Base-by-base conservation (phyloP, 2,329 filamentous ascomycete genomes). In the Fusarium sp. region DNA sequence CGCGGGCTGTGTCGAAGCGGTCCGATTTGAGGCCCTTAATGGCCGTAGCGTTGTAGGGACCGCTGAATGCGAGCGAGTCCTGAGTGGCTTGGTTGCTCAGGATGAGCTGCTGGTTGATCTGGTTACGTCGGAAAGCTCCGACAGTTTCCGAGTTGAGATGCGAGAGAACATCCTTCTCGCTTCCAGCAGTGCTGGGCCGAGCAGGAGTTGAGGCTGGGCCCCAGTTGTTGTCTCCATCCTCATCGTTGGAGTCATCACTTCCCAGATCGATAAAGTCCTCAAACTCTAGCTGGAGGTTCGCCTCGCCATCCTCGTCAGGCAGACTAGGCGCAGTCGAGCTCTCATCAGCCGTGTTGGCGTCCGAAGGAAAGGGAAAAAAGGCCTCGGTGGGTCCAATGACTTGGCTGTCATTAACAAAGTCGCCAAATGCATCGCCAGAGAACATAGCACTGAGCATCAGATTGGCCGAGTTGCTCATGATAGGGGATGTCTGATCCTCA, bases 371-470 rank as follows among this genome's bases (percentile, higher is more conserved):
- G 5, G 91, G 87, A 73, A 91, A 93, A 78, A 93, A 93, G 7
- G 91, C 90, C 78, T 93, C 91, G 0, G 89, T 85, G 2, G 91
- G 90, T 1, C 91, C 91, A 74, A 92, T 84, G n/a, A 88, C 84
- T 74, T 91, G 89, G 5, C 87, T 87, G 69, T 85, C 85, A 69
- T 86, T 85, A 78, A 88, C 81, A 62, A 85, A 85, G 73, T 87
- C 85, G 42, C 84, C 85, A 70, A 86, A 86, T 0, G 84, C 83
- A 66, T 84, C 84, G 60, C 82, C 83, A 1, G 85, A 85, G 59
- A 89, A 85, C 80, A 93, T 89, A 72, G 89, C 90, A 53, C 90
- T 90, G 81, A 94, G 89, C 91, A 94, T 93, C 69, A 94, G 85
- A 64, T 93, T 91, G 61, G 89, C 89, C 16, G 89, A 87, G 64